Percentiles rank a stretch among this genome's conserved stretches.
Evolutionary conservation across 108 stramenopile species (phyloP).

Genomic region (Cyclotella baltica): DNA sequence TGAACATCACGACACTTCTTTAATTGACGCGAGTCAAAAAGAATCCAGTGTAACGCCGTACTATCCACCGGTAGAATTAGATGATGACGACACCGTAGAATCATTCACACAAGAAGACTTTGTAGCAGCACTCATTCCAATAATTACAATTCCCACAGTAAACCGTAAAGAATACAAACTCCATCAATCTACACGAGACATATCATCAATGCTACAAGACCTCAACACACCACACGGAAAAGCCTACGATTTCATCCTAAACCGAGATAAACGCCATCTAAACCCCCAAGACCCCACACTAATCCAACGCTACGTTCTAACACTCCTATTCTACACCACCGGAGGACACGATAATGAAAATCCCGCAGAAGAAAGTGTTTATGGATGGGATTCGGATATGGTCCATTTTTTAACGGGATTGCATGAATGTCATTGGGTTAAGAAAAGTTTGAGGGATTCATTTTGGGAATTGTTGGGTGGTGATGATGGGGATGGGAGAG

Average conservation of each 20-base stretch:
- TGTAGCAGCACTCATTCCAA: conserved; percentile 22
- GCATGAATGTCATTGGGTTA: conserved; percentile 59
- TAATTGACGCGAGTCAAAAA: conserved; percentile 2
- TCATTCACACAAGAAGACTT: conserved; percentile 28
- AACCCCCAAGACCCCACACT: conserved; percentile 25
- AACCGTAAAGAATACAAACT: conserved; percentile 36
- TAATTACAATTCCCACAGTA: conserved; percentile 29
- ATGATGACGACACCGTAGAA: not conserved
- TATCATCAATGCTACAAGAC: conserved; percentile 32
- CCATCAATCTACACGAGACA: conserved; percentile 21
- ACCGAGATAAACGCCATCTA: conserved; percentile 37
- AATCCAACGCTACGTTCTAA: conserved; percentile 45
- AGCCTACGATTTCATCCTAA: conserved; percentile 50
- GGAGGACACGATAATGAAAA: conserved; percentile 39
- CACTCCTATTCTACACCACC: conserved; percentile 43
- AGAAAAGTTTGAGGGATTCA: conserved; percentile 42
- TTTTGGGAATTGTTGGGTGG: conserved; percentile 45
- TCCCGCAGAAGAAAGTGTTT: conserved; percentile 4
- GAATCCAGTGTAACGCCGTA: not conserved
- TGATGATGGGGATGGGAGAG: conserved; percentile 24
- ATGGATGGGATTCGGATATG: conserved; percentile 37
- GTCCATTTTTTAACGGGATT: conserved; percentile 54
- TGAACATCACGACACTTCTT: not conserved
- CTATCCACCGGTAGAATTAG: not conserved
- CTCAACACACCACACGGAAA: conserved; percentile 46